Evolutionary conservation across 169 alveolate genomes (phyloP).

Genomic region (Eimeria praecox): DNA sequence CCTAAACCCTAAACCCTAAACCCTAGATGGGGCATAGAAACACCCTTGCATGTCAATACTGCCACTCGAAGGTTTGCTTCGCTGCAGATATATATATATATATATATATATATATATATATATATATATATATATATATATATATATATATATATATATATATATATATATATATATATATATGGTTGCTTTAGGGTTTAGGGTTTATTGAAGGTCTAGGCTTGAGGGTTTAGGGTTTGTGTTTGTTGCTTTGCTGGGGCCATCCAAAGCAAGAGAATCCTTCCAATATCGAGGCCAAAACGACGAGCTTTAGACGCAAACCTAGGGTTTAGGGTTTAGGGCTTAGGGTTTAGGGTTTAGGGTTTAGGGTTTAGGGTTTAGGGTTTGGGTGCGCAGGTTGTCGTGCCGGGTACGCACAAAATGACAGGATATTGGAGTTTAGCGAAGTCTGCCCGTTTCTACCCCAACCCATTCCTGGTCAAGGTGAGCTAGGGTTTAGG

Average conservation of each 20-base stretch:
- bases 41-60: background rate
- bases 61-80: too few species aligned
- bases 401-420: slow-evolving; percentile 36
- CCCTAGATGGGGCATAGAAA: background rate
- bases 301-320: background rate
- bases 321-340: background rate
- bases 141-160: too few species aligned
- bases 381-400: slow-evolving; percentile 85
- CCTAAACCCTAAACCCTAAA: slow-evolving; percentile 2
- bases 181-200: background rate
- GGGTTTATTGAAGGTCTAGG: background rate
- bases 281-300: background rate
- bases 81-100: too few species aligned
- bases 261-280: background rate
- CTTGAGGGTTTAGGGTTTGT: background rate
- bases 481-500: slow-evolving; percentile 79
- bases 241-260: background rate
- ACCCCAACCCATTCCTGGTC: slow-evolving; percentile 92
- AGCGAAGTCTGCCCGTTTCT: slow-evolving; percentile 14
- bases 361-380: slow-evolving; percentile 14
- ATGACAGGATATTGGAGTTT: slow-evolving; percentile 53
- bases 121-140: too few species aligned
- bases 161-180: too few species aligned
- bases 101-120: too few species aligned
- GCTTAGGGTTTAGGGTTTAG: background rate